Evolutionary conservation across 2,329 filamentous ascomycete species (phyloP).

Genomic region (Fusarium chlamydosporum): DNA sequence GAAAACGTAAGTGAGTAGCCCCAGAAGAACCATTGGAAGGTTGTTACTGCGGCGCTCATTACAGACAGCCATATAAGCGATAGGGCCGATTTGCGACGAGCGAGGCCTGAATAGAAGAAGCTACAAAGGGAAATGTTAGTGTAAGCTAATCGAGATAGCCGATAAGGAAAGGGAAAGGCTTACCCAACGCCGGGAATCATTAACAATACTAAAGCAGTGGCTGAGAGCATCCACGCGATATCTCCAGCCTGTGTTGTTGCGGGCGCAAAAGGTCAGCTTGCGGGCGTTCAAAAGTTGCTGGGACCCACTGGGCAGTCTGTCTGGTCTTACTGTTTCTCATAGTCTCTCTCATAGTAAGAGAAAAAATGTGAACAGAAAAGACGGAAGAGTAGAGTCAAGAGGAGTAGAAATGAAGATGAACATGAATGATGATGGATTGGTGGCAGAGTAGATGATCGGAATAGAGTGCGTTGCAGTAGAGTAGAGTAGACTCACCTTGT

Average conservation of each 20-base stretch:
- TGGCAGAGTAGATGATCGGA: not conserved
- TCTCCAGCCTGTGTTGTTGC: conserved; percentile 72
- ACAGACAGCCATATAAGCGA: conserved; percentile 92
- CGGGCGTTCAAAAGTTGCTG: conserved; percentile 38
- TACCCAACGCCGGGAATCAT: conserved; percentile 93
- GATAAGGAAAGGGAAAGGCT: conserved; percentile 19
- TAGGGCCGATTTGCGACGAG: conserved; percentile 88
- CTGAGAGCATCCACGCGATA: conserved; percentile 85
- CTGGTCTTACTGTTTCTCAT: conserved; percentile 13
- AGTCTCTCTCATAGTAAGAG: conserved; percentile 4
- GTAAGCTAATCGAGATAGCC: conserved; percentile 6
- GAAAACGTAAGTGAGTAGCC: conserved; percentile 88
- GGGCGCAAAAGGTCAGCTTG: conserved; percentile 52
- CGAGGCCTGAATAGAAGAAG: conserved; percentile 94
- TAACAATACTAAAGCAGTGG: conserved; percentile 85
- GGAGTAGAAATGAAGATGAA: not conserved
- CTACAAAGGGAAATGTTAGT: conserved; percentile 50
- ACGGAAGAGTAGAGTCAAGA: not conserved
- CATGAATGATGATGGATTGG: not conserved
- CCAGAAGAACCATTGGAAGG: conserved; percentile 97
- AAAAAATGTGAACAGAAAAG: conserved; percentile 9
- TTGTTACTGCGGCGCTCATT: conserved; percentile 86
- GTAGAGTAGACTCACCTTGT: conserved; percentile 68
- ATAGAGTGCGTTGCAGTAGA: not conserved
- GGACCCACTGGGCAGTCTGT: conserved; percentile 31